Percentiles rank a stretch among this genome's conserved stretches.
Conservation (phyloP, 2,329 filamentous ascomycete genomes). For the Microcyclosporella mali region DNA sequence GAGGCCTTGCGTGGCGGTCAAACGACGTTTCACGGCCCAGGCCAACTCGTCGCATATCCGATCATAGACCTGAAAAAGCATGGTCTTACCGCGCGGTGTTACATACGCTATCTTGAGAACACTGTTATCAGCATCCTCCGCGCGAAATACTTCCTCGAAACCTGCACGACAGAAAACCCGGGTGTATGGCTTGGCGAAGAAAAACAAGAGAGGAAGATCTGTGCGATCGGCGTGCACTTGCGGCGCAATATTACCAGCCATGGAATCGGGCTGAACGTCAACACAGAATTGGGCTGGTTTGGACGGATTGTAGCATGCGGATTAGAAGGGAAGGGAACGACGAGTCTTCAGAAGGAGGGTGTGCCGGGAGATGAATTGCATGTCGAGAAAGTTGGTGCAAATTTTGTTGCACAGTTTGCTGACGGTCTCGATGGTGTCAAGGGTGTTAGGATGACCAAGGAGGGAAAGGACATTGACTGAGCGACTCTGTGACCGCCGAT, state of each 20-base stretch:
- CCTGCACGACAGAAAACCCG: constrained; percentile 65
- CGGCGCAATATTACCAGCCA: constrained; percentile 75
- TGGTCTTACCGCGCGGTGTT: constrained; percentile 63
- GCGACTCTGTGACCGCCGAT: too few relatives aligned
- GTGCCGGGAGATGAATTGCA: constrained; percentile 24
- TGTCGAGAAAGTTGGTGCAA: constrained; percentile 35
- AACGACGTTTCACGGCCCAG: constrained; percentile 91
- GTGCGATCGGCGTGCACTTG: constrained; percentile 86
- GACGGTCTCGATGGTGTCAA: constrained; percentile 23
- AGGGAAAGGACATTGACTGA: too few relatives aligned
- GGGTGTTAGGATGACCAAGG: constrained; percentile 15
- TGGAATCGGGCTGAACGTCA: constrained; percentile 76
- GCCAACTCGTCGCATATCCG: constrained; percentile 88
- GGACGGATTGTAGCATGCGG: constrained; percentile 85
- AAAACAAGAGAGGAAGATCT: constrained; percentile 60
- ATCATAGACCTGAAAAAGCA: constrained; percentile 73
- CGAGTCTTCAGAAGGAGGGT: constrained; percentile 60
- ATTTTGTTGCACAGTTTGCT: constrained; percentile 39
- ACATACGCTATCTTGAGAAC: constrained; percentile 72
- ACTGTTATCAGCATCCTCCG: constrained; percentile 63
- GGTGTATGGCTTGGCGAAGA: constrained; percentile 64
- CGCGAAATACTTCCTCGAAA: constrained; percentile 52
- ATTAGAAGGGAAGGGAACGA: constrained; percentile 69
- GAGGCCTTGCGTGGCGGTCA: constrained; percentile 78
- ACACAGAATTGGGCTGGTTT: constrained; percentile 58